Percentiles rank a stretch among this genome's conserved stretches.
phyloP scores from a whole-genome alignment of 768 basidiomycete species.

The Russula sp. region DNA sequence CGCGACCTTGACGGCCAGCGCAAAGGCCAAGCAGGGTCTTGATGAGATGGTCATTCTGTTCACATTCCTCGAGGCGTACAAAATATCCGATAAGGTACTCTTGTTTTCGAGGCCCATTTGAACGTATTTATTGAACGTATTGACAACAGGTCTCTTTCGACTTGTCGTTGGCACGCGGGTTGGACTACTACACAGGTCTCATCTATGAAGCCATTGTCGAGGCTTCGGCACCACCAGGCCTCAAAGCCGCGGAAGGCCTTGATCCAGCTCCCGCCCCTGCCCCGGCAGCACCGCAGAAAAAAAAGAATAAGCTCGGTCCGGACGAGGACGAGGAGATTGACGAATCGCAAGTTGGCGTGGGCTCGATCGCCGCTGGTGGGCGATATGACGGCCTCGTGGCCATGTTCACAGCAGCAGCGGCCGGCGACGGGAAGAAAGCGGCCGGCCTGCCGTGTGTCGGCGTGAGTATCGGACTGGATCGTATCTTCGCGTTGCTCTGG shows the following conservation, averaged over 20 bases:
- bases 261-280: constrained; percentile 35
- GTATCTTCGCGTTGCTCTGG: constrained; percentile 89
- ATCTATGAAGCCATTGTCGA: constrained; percentile 97
- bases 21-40: constrained; percentile 75
- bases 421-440: constrained; percentile 68
- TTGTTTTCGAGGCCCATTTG: neutral
- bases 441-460: constrained; percentile 82
- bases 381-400: constrained; percentile 95
- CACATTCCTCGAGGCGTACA: constrained; percentile 75
- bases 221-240: constrained; percentile 87
- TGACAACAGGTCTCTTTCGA: constrained; percentile 82
- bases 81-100: constrained; percentile 71
- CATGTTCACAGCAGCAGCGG: constrained; percentile 81
- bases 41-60: constrained; percentile 86
- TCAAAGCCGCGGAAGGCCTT: constrained; percentile 51
- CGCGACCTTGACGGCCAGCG: constrained; percentile 59
- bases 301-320: constrained; percentile 43
- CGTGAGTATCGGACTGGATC: constrained; percentile 87
- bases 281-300: constrained; percentile 41
- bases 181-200: constrained; percentile 98
- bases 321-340: constrained; percentile 83
- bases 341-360: constrained; percentile 91
- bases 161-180: constrained; percentile 92
- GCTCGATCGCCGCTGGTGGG: constrained; percentile 99
- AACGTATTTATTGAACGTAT: neutral